A percentile compares a stretch with the other conserved stretches of the same genome.
These are phyloP conservation scores for Umbilicaria muhlenbergii DNA, from an alignment of 495 filamentous ascomycete species.

Conservation along the genomic window DNA sequence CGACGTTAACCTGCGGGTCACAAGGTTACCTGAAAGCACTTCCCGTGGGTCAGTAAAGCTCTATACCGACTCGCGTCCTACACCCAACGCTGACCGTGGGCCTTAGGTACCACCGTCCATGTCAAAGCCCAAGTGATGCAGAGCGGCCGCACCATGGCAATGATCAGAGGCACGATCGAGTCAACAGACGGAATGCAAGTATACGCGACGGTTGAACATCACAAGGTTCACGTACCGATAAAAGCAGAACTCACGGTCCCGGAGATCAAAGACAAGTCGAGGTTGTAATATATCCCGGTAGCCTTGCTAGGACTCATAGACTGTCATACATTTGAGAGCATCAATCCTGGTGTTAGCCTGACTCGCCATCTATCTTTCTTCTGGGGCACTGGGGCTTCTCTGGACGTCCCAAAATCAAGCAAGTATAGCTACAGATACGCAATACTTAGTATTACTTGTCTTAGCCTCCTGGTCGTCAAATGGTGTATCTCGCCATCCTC, in stretches of 20 bases:
- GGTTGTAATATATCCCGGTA: not conserved
- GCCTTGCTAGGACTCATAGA: too few relatives aligned
- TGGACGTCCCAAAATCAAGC: too few relatives aligned
- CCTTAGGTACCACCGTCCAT: conserved; percentile 16
- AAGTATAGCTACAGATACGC: too few relatives aligned
- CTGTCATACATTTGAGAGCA: too few relatives aligned
- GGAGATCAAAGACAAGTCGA: not conserved
- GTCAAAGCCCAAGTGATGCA: conserved; percentile 19
- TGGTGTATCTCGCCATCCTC: too few relatives aligned
- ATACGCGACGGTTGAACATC: conserved; percentile 27
- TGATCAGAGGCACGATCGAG: conserved; percentile 25
- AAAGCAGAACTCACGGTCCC: conserved; percentile 14
- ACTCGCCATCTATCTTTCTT: too few relatives aligned
- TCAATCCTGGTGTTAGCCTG: too few relatives aligned
- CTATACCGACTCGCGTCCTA: too few relatives aligned
- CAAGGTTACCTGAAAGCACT: conserved; percentile 19
- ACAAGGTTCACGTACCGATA: conserved; percentile 27
- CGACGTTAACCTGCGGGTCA: too few relatives aligned
- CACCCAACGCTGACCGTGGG: not conserved
- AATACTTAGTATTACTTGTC: too few relatives aligned
- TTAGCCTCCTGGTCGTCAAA: too few relatives aligned
- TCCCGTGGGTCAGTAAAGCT: conserved; percentile 11
- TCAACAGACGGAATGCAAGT: conserved; percentile 21
- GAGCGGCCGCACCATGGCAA: conserved; percentile 26
- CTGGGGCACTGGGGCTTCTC: too few relatives aligned